Evolutionary conservation across 2,329 filamentous ascomycete genomes (phyloP), one percentile per base, ranked within the genome.

Genomic region (Fusarium aywerte): DNA sequence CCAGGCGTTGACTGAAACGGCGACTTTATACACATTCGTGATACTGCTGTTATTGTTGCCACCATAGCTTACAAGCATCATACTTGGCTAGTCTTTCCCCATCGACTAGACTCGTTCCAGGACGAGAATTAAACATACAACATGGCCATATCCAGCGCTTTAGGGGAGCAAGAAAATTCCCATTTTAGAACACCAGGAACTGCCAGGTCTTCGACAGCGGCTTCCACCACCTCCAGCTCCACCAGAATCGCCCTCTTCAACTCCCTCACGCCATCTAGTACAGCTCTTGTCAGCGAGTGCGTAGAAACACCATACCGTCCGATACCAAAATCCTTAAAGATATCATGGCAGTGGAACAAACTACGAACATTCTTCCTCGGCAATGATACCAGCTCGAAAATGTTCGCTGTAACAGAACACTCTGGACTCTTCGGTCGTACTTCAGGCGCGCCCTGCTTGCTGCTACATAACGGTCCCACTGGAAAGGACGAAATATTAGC

Each of bases 301-400:
- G 45, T 48, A 18, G 39, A 44, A n/a, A 52, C 40, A 16, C 65
- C 65, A 23, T 68, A 67, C 25, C 65, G 65, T 20, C 54, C 42
- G 32, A 23, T 67, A 18, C 65, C 65, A 12, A 62, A 39, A 21
- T 23, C 32, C 16, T 36, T 67, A n/a, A 67, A 67, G 45, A 67
- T 67, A 47, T 68, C 60, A 21, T 67, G 65, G 65, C 65, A 67
- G 43, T 67, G 65, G 65, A 67, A 67, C 38, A 67, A 67, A 33
- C 31, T 67, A 21, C 40, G 65, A 40, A 67, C 62, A 38, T 67
- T 67, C 45, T 67, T 61, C 18, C 61, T 67, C 18, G 65, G 65
- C 29, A 59, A 65, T 38, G 64, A 67, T 20, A 16, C 35, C 31
- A 56, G 35, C 21, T 60, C 64, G 21, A 67, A 67, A 21, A 68